These are phyloP conservation scores for Collariella sp. DNA, from an alignment of 495 filamentous ascomycete genomes.

Conservation along the genomic window DNA sequence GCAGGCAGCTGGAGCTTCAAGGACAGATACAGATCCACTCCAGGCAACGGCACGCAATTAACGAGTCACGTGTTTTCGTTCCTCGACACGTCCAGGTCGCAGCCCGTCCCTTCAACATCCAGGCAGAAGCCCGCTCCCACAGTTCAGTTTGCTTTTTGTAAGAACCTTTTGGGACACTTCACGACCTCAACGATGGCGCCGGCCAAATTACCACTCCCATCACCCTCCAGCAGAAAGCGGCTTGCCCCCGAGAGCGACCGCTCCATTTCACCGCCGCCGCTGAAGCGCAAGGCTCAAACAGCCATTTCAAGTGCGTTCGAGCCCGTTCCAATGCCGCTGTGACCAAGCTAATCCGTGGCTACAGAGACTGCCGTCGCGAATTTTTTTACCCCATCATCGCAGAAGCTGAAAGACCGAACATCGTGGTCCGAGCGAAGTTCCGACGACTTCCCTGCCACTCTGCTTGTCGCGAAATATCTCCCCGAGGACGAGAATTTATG, in stretches of 20 bases:
- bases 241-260: slow-evolving; percentile 17
- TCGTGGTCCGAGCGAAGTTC: slow-evolving; percentile 60
- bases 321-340: not conserved
- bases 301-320: slow-evolving; percentile 57
- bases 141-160: not conserved
- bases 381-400: slow-evolving; percentile 83
- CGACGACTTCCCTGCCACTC: slow-evolving; percentile 37
- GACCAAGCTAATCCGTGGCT: not conserved
- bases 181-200: slow-evolving; percentile 3
- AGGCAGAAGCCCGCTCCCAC: not conserved
- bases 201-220: not conserved
- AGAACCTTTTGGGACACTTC: not conserved
- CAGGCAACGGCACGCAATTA: not conserved
- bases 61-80: slow-evolving; percentile 4
- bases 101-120: too few relatives aligned
- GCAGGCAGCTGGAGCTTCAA: not conserved
- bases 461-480: slow-evolving; percentile 69
- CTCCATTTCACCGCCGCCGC: slow-evolving; percentile 51
- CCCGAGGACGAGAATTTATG: slow-evolving; percentile 27
- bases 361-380: slow-evolving; percentile 60
- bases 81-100: not conserved
- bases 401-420: slow-evolving; percentile 73
- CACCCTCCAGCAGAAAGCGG: slow-evolving; percentile 13
- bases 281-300: slow-evolving; percentile 56
- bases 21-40: too few relatives aligned